Percentiles rank a stretch among this genome's conserved stretches.
Evolutionary conservation across 2,329 filamentous ascomycete genomes (phyloP).

Genomic region (Colletotrichum spinosum): DNA sequence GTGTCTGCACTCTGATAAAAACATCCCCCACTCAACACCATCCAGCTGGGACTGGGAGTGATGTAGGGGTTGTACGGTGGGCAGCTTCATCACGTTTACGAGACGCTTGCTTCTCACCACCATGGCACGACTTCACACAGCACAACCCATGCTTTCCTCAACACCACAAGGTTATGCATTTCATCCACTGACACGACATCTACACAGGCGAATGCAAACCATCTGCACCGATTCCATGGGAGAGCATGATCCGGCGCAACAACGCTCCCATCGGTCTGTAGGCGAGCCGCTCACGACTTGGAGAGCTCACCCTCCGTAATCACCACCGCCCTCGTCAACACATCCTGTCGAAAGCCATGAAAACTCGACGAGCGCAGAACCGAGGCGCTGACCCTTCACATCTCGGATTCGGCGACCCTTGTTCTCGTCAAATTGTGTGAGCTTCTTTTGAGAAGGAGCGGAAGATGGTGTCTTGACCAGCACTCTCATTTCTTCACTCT

Average conservation of each 20-base stretch:
- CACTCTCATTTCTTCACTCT: not conserved
- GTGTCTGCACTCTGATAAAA: slow-evolving; percentile 14
- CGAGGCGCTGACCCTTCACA: slow-evolving; percentile 12
- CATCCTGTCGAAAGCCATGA: not conserved
- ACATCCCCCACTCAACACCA: slow-evolving; percentile 15
- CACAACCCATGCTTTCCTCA: slow-evolving; percentile 1
- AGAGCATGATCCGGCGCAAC: slow-evolving; percentile 50
- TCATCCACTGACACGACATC: slow-evolving; percentile 8
- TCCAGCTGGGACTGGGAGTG: slow-evolving; percentile 28
- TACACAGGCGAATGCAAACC: slow-evolving; percentile 51
- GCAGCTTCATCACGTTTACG: slow-evolving; percentile 6
- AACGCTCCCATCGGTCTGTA: slow-evolving; percentile 41
- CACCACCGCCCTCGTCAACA: not conserved
- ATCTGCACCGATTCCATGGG: slow-evolving; percentile 49
- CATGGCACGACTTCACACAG: not conserved
- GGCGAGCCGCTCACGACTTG: not conserved
- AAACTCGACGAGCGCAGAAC: slow-evolving; percentile 7
- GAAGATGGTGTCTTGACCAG: no score
- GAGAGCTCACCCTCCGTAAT: not conserved
- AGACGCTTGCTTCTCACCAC: slow-evolving; percentile 16
- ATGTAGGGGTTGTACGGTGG: slow-evolving; percentile 17
- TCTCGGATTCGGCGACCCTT: slow-evolving; percentile 13
- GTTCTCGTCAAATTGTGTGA: no score
- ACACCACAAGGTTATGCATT: not conserved
- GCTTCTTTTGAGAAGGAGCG: no score